Evolutionary conservation across 352 stramenopile species (phyloP).

Genomic region (Phytopythium helicoides): DNA sequence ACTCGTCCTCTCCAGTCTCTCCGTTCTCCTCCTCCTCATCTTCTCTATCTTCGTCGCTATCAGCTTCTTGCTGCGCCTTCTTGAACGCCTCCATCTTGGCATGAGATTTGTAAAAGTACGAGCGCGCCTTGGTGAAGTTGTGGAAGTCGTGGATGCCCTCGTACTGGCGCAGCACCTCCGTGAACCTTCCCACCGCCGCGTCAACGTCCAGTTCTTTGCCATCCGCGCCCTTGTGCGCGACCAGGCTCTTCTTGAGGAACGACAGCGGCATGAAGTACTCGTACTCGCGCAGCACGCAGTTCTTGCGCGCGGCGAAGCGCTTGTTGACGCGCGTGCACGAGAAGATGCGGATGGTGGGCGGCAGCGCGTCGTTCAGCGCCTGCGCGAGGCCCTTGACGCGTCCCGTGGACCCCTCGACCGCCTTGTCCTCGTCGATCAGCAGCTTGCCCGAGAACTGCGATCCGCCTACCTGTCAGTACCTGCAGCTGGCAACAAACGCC

Average conservation of each 20-base stretch:
- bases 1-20: conserved; percentile 15
- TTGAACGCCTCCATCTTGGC: conserved; percentile 29
- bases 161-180: conserved; percentile 50
- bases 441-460: conserved; percentile 85
- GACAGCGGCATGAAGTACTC: conserved; percentile 90
- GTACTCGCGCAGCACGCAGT: conserved; percentile 88
- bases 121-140: conserved; percentile 88
- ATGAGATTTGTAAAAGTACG: conserved; percentile 75
- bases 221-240: conserved; percentile 10
- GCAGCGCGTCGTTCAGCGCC: conserved; percentile 75
- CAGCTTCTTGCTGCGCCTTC: conserved; percentile 11
- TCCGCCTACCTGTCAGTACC: not conserved
- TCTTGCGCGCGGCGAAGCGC: conserved; percentile 85
- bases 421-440: conserved; percentile 72
- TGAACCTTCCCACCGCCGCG: conserved; percentile 44
- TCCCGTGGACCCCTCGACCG: conserved; percentile 52
- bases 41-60: conserved; percentile 8
- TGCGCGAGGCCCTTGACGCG: conserved; percentile 59
- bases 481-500: not conserved
- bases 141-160: conserved; percentile 90
- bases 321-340: conserved; percentile 88
- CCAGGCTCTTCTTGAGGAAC: conserved; percentile 53
- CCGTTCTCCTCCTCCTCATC: conserved; percentile 13
- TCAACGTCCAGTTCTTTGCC: conserved; percentile 31
- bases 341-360: conserved; percentile 82